Evolutionary conservation across 805 yeast genomes (phyloP), one percentile per base, ranked within the genome.

Genomic region (Schwanniomyces vanrijiae): DNA sequence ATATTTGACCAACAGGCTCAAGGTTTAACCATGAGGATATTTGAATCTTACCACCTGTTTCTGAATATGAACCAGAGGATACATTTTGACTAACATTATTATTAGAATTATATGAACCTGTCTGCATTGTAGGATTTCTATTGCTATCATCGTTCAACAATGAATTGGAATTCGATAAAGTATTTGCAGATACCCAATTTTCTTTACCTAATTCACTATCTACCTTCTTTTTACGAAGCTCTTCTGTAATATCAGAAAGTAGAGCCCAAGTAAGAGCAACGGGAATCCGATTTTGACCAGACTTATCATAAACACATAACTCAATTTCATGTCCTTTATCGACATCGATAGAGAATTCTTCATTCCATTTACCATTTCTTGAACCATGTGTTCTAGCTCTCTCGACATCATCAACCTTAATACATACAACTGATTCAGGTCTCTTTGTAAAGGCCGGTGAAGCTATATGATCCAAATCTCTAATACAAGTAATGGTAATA

Each of bases 291-390:
- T 75, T 78, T 48, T 75, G 81, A 33, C 88, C 88, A 10, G 78
- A 72, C 55, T 84, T 85, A 64, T 94, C 99, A 64, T 86, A 90
- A 4, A 94, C 89, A 1, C 91, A 81, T 48, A 94, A 75, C 59
- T 91, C 97, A 38, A 91, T 77, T 68, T 94, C 99, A 60, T 92
- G 89, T 22, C 96, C 97, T 63, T 86, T 89, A 50, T 88, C 96
- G 37, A 94, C 87, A 33, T 82, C 83, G 47, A 94, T 79, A 44
- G 80, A 80, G 61, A 90, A 90, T 37, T 82, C 85, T 62, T 94
- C 99, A 61, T 80, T 77, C 88, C 95, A 88, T 55, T 84, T 81
- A 51, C 88, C 96, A 54, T 72, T 82, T 53, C 95, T 78, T 4
- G 92, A 79, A 13, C 83, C 78, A 58, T 81, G 85, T 0, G 97